Base-by-base conservation (phyloP, 805 yeast genomes). In the Wickerhamomyces alni region DNA sequence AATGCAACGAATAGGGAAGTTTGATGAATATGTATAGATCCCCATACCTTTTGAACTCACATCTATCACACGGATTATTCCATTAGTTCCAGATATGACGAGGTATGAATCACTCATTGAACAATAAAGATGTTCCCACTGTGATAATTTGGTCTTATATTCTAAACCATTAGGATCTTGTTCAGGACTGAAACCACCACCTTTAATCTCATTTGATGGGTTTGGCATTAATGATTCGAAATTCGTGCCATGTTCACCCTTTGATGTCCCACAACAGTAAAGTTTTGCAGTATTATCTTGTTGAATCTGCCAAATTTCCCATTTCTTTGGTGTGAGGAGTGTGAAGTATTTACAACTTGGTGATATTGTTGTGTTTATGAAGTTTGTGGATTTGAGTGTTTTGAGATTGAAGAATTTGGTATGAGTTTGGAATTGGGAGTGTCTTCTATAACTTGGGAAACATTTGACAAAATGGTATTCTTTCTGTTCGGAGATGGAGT, bases 381-480 rank as follows among this genome's bases (percentile, higher is more conserved):
- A 74, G 63, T 48, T 71, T 65, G 28, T 26, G 5, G 28, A 11
- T 26, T 26, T 26, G 5, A 26, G n/a, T 37, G 77, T 63, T 59
- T 67, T 63, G 26, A 72, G 62, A 36, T 73, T 56, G 25, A 77
- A 62, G 39, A 75, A 64, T 36, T 69, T 69, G 8, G 77, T 60
- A 41, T 76, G 80, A 0, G 82, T 74, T 21, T 67, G 62, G 52
- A 70, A 72, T 33, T 76, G 76, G 36, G 70, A 67, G 36, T 75
- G 69, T 45, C 75, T 80, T 43, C 95, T 70, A 55, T 82, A 85
- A 40, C 79, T 75, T 0, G 97, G 97, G 61, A 87, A 88, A 50
- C 91, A 86, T 51, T 80, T 82, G 6, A 81, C 79, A 57, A 80
- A 87, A 38, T 78, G 69, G 39, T 73, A 69, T 54, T 86, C 95